Percentiles rank a stretch among this genome's conserved stretches.
These are phyloP conservation scores for Saturnispora quitensis DNA, from an alignment of 805 yeast species.

Conservation along the genomic window DNA sequence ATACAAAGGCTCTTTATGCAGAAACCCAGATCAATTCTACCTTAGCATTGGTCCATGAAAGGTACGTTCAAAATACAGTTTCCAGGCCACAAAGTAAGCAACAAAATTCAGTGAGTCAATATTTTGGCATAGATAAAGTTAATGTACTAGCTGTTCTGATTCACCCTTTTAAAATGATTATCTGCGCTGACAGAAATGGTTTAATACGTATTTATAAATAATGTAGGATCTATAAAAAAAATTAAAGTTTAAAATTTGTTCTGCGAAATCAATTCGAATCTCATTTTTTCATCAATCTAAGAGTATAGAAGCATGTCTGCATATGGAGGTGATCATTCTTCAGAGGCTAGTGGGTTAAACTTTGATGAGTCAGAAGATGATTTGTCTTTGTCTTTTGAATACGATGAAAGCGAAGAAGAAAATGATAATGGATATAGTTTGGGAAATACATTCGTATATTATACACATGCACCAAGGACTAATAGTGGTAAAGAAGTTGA, in stretches of 20 bases:
- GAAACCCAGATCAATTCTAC: conserved; percentile 32
- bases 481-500: conserved; percentile 21
- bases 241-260: too few species aligned
- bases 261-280: not conserved
- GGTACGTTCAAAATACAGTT: conserved; percentile 10
- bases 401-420: conserved; percentile 20
- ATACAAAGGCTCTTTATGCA: conserved; percentile 16
- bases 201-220: conserved; percentile 48
- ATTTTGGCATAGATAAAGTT: conserved; percentile 6
- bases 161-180: conserved; percentile 37
- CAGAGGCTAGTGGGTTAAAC: conserved; percentile 4
- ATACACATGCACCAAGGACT: conserved; percentile 14
- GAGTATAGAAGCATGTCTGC: not conserved
- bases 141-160: conserved; percentile 2
- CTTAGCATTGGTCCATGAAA: conserved; percentile 35
- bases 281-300: not conserved
- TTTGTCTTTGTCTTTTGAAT: conserved; percentile 1
- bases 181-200: conserved; percentile 64
- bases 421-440: conserved; percentile 10
- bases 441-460: conserved; percentile 7
- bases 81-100: conserved; percentile 7
- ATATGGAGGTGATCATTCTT: conserved; percentile 8
- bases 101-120: not conserved
- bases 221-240: not conserved
- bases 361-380: conserved; percentile 1